These are phyloP conservation scores for Citrus glauca DNA, from an alignment of 345 rosid genomes.

Conservation along the genomic window DNA sequence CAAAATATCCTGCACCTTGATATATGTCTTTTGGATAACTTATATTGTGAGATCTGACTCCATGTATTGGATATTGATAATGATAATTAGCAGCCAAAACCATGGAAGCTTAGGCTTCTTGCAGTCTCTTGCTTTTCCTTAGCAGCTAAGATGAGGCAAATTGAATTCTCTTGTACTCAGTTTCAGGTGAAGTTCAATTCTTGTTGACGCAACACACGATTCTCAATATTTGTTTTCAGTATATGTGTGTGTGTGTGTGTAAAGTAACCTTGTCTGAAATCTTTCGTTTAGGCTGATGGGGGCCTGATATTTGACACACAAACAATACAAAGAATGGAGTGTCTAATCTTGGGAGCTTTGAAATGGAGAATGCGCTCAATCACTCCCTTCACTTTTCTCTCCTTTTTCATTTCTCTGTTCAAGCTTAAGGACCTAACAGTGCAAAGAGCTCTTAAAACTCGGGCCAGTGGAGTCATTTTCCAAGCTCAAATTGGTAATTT, in stretches of 20 bases:
- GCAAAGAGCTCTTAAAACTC: conserved; percentile 45
- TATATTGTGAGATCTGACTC: neutral
- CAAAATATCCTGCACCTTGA: neutral
- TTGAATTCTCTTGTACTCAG: conserved; percentile 36
- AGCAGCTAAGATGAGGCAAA: conserved; percentile 69
- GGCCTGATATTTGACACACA: conserved; percentile 49
- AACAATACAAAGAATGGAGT: conserved; percentile 67
- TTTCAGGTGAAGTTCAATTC: conserved; percentile 39
- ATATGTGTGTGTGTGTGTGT: no score
- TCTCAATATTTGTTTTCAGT: neutral
- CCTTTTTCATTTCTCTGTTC: conserved; percentile 50
- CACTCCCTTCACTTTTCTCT: conserved; percentile 75
- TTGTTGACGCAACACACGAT: neutral
- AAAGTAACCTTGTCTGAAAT: neutral
- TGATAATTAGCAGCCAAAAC: conserved; percentile 40
- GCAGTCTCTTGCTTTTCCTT: conserved; percentile 67
- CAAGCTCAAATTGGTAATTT: conserved; percentile 57
- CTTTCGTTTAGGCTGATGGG: conserved; percentile 30
- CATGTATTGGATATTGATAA: neutral
- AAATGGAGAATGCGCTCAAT: conserved; percentile 92
- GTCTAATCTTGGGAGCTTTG: conserved; percentile 62
- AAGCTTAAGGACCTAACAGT: conserved; percentile 45
- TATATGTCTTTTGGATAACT: neutral
- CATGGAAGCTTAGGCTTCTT: conserved; percentile 61
- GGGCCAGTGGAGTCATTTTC: conserved; percentile 55